These are phyloP conservation scores for Coniophora puteana DNA, from an alignment of 1,284 basidiomycete species.

Conservation along the genomic window DNA sequence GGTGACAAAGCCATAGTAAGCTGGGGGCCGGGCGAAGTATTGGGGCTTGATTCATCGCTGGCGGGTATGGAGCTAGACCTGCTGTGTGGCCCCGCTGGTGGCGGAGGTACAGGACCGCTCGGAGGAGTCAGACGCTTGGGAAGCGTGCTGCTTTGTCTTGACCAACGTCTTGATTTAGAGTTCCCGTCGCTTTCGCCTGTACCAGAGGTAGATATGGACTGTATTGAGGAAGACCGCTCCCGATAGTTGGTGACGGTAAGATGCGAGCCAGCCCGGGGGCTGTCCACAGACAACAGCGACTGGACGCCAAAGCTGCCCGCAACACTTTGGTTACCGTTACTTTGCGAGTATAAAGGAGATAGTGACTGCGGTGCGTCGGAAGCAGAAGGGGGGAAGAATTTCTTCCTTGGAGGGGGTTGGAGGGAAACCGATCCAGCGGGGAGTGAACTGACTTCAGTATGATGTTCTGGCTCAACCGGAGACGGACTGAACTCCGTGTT, in stretches of 20 bases:
- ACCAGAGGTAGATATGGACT: conserved; percentile 46
- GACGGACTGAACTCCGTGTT: no score
- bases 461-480: no score
- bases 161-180: conserved; percentile 49
- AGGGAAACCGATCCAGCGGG: conserved; percentile 45
- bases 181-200: conserved; percentile 40
- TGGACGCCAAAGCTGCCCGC: conserved; percentile 28
- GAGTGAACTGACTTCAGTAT: conserved; percentile 24
- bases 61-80: conserved; percentile 30
- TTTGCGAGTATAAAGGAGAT: conserved; percentile 23
- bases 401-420: conserved; percentile 60
- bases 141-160: conserved; percentile 49
- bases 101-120: conserved; percentile 52
- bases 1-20: conserved; percentile 48
- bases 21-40: conserved; percentile 37
- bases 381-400: conserved; percentile 23
- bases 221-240: conserved; percentile 43
- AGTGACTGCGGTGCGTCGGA: conserved; percentile 7
- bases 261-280: not conserved
- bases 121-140: conserved; percentile 56
- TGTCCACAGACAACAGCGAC: conserved; percentile 1
- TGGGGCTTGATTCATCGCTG: conserved; percentile 43
- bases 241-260: conserved; percentile 14
- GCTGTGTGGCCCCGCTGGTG: conserved; percentile 28
- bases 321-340: conserved; percentile 26